phyloP scores from a whole-genome alignment of 768 basidiomycete species.

The Tylopilus sp. region DNA sequence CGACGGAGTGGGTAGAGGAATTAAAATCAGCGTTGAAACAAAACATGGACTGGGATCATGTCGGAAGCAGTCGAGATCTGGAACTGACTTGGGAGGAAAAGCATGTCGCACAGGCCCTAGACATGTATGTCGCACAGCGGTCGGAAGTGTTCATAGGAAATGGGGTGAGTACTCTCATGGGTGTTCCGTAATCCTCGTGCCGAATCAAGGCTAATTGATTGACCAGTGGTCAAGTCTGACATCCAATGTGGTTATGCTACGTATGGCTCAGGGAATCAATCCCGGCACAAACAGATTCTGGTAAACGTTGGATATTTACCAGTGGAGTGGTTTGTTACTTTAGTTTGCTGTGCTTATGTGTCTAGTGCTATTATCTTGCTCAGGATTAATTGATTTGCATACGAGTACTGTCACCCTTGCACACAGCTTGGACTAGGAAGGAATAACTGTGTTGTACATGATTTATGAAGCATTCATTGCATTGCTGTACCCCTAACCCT shows the following conservation, averaged over 20 bases:
- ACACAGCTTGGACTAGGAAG: too few relatives aligned
- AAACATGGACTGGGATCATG: conserved; percentile 36
- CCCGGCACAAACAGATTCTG: conserved; percentile 35
- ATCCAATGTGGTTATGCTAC: conserved; percentile 39
- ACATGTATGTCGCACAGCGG: conserved; percentile 47
- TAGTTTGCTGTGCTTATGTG: too few relatives aligned
- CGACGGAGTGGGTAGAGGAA: conserved; percentile 38
- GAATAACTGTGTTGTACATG: too few relatives aligned
- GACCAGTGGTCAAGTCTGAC: conserved; percentile 41
- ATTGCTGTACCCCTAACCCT: too few relatives aligned
- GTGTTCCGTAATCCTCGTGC: background rate
- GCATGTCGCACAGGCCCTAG: conserved; percentile 43
- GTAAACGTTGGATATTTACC: conserved; percentile 15
- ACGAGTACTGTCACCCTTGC: too few relatives aligned
- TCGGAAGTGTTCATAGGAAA: conserved; percentile 53
- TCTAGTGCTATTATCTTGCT: too few relatives aligned
- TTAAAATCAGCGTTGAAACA: conserved; percentile 35
- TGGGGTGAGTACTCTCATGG: conserved; percentile 38
- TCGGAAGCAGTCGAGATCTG: conserved; percentile 44
- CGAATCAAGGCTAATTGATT: conserved; percentile 24
- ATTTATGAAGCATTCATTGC: too few relatives aligned
- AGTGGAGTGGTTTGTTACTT: background rate
- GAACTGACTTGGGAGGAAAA: conserved; percentile 40
- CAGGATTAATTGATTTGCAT: too few relatives aligned
- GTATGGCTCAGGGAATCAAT: conserved; percentile 28